Evolutionary conservation across 768 basidiomycete genomes (phyloP), one percentile per base, ranked within the genome.

Genomic region (Hericium coralloides): DNA sequence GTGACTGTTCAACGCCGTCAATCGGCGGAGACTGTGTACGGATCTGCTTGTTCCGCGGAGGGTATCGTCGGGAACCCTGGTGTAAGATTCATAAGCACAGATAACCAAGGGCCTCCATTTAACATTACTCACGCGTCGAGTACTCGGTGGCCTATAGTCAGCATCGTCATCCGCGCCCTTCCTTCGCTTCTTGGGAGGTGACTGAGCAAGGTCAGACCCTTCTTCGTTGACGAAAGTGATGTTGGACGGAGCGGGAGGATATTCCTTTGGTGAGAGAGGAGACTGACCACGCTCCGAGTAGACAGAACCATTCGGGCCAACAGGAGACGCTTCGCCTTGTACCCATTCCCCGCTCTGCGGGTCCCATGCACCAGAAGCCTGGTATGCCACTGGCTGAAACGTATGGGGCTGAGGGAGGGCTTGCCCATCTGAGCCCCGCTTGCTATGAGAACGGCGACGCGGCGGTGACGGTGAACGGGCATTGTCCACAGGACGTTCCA

Each of bases 91-190:
- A 31, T 18, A 18, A 17, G 12, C 37, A 47, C 36, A 43, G 23
- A 52, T 48, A 53, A 20, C 20, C 52, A 36, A 18, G 20, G 22
- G 49, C 50, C 26, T 41, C 25, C 55, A 53, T 48, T 47, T 9
- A 31, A 20, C 18, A 45, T 4, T 20, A 77, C 85, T 68, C 72
- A 87, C 85, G 65, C 84, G 83, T 72, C 76, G 74, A 60, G 76
- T 64, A 45, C 70, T 66, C 2, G 73, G 77, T 60, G 81, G 76
- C 23, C 75, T 74, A 65, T 83, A 81, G 63, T 83, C 82, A 4
- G 75, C 71, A 63, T 87, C 84, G 50, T 79, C 77, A 49, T 79
- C 74, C 18, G 64, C 66, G 36, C 68, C 65, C 57, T 73, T 76
- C 59, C 79, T 77, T 54, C 81, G 76, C 73, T 82, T 85, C 69